Evolutionary conservation across 768 basidiomycete genomes (phyloP), one percentile per base, ranked within the genome.

Genomic region (Collybia nuda): DNA sequence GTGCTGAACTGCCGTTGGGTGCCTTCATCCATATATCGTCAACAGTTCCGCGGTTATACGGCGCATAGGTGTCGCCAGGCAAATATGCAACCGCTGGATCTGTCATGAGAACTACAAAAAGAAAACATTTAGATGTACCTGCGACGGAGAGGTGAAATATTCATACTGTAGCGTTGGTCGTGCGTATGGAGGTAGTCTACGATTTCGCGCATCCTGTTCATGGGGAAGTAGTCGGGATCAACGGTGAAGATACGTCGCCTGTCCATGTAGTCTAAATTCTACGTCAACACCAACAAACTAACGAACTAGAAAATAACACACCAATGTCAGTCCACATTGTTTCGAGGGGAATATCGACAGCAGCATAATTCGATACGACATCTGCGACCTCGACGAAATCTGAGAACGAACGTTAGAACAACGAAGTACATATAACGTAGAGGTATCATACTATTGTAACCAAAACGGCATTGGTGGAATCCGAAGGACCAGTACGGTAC

Each of bases 321-420:
- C 84, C 84, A 29, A 88, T 88, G 62, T 88, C 86, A 2, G 85
- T 86, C 86, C 86, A 88, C 85, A 88, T 87, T 0, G 85, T 86
- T 63, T 89, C 85, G 3, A 88, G 74, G 6, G 86, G 86, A 47
- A 89, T 88, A 3, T 66, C 61, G 0, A 84, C 82, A 1, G 67
- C 73, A 1, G 81, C 76, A 54, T 88, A 88, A 61, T 78, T 82
- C 0, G 76, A 64, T 48, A 88, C 80, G 3, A 87, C 86, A 29
- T 70, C 65, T 0, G 84, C 79, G 1, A 87, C 83, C 26, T 85
- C 79, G 22, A 85, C 67, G 40, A 75, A 86, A 57, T 85, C 85
- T 85, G 38, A 23, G 19, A 41, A n/a, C 38, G 32, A 42, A n/a
- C 32, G 3, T 26, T 8, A 32, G 35, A 23, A 24, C 15, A 14